phyloP scores from a whole-genome alignment of 306 rosid genomes.

The Vachellia collinsii region DNA sequence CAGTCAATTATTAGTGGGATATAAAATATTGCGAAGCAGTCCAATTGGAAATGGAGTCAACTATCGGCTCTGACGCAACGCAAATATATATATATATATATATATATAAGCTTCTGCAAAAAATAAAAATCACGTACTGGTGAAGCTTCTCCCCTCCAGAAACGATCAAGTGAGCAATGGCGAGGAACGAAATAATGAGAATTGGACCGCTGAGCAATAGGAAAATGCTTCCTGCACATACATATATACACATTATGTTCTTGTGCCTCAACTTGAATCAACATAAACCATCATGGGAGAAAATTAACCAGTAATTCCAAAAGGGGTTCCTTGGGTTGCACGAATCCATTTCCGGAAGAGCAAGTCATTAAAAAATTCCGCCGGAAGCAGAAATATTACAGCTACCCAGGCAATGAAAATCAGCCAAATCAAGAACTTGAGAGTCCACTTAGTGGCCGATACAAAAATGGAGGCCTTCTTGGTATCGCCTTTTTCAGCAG shows the following conservation, averaged over 20 bases:
- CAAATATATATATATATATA: too few species aligned
- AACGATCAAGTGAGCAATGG: conserved; percentile 56
- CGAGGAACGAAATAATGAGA: conserved; percentile 67
- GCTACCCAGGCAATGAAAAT: conserved; percentile 63
- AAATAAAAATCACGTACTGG: conserved; percentile 46
- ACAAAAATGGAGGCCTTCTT: conserved; percentile 37
- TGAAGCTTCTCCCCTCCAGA: conserved; percentile 61
- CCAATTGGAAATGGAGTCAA: not conserved
- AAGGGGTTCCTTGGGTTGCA: conserved; percentile 41
- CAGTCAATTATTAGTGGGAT: not conserved
- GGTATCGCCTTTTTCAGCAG: conserved; percentile 40
- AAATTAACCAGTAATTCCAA: conserved; percentile 66
- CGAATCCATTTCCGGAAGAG: conserved; percentile 34
- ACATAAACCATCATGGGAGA: not conserved
- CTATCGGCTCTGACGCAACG: not conserved
- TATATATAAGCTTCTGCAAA: too few species aligned
- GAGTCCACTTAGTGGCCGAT: conserved; percentile 53
- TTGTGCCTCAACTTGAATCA: conserved; percentile 32
- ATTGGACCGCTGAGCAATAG: conserved; percentile 62
- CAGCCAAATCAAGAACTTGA: conserved; percentile 54
- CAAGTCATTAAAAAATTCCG: conserved; percentile 35
- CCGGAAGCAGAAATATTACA: conserved; percentile 57
- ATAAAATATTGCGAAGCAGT: not conserved
- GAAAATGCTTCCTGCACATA: conserved; percentile 66
- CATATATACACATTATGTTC: not conserved